A percentile compares a stretch with the other conserved stretches of the same genome.
Conservation (phyloP, 768 basidiomycete genomes). For the Boletellus emodensis region DNA sequence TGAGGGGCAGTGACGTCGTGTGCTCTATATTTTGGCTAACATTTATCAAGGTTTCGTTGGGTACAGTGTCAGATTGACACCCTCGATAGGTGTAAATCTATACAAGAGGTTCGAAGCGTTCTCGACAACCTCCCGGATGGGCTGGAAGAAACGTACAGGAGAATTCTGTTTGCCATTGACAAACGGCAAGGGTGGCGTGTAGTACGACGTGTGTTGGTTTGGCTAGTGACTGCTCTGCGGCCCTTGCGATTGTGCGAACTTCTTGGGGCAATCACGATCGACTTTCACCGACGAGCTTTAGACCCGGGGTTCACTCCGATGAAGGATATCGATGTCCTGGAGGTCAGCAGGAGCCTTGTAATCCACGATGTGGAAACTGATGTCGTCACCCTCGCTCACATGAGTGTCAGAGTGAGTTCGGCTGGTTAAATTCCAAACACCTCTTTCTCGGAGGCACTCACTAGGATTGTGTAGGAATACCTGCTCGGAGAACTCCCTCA, state of each 20-base stretch:
- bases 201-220: constrained; percentile 7
- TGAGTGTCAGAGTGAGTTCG: constrained; percentile 15
- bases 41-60: constrained; percentile 11
- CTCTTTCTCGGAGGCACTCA: not conserved
- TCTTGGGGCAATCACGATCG: constrained; percentile 6
- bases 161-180: constrained; percentile 16
- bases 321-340: not conserved
- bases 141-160: constrained; percentile 20
- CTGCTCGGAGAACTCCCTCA: constrained; percentile 6
- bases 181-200: not conserved
- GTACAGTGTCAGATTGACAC: constrained; percentile 17
- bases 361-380: constrained; percentile 9
- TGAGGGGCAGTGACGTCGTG: not conserved
- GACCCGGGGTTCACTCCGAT: constrained; percentile 1
- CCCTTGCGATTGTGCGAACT: constrained; percentile 10
- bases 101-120: not conserved
- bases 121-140: constrained; percentile 13
- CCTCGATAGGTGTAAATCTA: not conserved
- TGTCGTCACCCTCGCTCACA: constrained; percentile 9
- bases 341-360: constrained; percentile 6
- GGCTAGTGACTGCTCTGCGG: constrained; percentile 8
- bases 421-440: too few species aligned
- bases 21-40: not conserved
- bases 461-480: constrained; percentile 6
- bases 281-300: not conserved